Base-by-base conservation (phyloP, 805 yeast genomes). In the Cyberlindnera saturnus region DNA sequence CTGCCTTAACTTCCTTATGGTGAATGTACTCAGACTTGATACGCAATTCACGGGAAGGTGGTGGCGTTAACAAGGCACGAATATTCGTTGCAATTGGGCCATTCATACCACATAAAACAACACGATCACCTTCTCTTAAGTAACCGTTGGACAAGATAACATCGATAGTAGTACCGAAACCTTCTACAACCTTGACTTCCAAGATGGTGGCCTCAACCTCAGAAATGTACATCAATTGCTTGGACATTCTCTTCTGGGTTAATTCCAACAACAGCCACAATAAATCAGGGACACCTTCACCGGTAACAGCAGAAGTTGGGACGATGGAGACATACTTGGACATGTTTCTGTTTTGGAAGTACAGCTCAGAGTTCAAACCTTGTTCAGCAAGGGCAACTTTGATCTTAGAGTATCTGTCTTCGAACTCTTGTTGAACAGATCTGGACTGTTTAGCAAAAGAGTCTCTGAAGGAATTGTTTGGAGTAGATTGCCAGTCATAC, bases 231-330 rank as follows among this genome's bases (percentile, higher is more conserved):
- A 87, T 91, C 70, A 93, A 82, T 74, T 91, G 97, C 67, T 90
- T 90, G 52, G 96, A 86, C 99, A 93, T 93, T 73, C 99, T 85
- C 81, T 87, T 86, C 71, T 93, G 98, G 14, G 99, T 93, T 59
- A 93, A 78, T 68, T 93, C 98, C 57, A 93, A 76, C 61, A 93
- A 73, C 66, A 93, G 77, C 91, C 96, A 89, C 61, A 93, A 79
- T 71, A 93, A 76, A 79, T 93, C 99, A 40, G 99, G 99, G 57
- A 93, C 95, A 86, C 99, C 99, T 71, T 93, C 99, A 66, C 99
- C 99, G 13, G 97, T 90, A 36, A 90, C 95, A 43, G 99, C 99
- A 49, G 98, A 91, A 16, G 99, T 93, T 56, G 99, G 99, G 36
- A 93, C 96, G 57, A 93, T 85, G 32, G 97, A 89, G 43, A 93